Conservation (phyloP, 805 yeast genomes). For the Sugiyamaella americana region DNA sequence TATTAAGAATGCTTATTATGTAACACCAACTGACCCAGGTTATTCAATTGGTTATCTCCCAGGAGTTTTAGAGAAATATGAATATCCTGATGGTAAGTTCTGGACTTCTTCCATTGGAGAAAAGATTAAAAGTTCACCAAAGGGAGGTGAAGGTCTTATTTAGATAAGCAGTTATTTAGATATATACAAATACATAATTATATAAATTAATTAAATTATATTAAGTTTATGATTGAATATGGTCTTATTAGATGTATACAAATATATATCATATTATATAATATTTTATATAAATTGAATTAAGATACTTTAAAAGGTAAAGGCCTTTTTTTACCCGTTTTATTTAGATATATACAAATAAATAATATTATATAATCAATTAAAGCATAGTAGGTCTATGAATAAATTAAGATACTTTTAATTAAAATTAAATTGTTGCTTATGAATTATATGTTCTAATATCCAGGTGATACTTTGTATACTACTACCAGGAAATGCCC, state of each 20-base stretch:
- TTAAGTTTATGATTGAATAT: too few species aligned
- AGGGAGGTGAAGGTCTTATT: not conserved
- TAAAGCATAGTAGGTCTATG: too few species aligned
- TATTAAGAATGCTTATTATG: slow-evolving; percentile 27
- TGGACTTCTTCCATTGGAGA: slow-evolving; percentile 27
- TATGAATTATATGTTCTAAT: not conserved
- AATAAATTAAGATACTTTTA: not conserved
- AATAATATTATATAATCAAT: too few species aligned
- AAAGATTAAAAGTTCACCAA: slow-evolving; percentile 1
- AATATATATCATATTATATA: too few species aligned
- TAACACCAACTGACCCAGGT: slow-evolving; percentile 31
- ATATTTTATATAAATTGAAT: too few species aligned
- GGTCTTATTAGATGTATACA: too few species aligned
- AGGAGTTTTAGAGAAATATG: slow-evolving; percentile 24
- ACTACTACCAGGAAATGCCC: slow-evolving; percentile 7
- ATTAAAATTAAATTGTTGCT: not conserved
- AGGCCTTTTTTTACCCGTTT: too few species aligned
- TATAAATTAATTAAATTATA: too few species aligned
- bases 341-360: too few species aligned
- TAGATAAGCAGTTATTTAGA: not conserved
- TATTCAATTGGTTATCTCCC: slow-evolving; percentile 29
- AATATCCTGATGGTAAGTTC: slow-evolving; percentile 30
- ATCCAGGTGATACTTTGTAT: not conserved
- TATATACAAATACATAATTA: too few species aligned
- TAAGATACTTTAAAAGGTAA: too few species aligned